Base-by-base conservation (phyloP, 164 flowering plant genomes). In the Berberis vulgaris region DNA sequence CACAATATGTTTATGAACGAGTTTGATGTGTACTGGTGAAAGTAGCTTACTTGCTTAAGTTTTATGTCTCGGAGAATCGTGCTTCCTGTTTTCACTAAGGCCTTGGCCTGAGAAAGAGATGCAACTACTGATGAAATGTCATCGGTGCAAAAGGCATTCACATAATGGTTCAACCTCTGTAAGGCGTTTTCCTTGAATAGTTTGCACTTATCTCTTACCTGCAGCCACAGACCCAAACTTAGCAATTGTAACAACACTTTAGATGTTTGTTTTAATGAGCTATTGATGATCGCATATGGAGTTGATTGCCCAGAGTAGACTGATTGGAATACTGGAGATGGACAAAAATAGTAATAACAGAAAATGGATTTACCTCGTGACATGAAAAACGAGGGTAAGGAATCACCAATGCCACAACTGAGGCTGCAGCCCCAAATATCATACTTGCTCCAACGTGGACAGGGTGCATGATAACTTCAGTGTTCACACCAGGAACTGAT, bases 301-400 rank as follows among this genome's bases (percentile, higher is more conserved):
- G 26, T 26, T 26, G 26, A 26, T 26, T 26, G 26, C 26, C 26
- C 26, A 26, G 26, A 26, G 26, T 26, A 26, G 26, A 26, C 26
- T 26, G 26, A 26, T 26, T 26, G 26, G 26, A 26, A 26, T 26
- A 26, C 26, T 26, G 26, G 26, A 26, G 26, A 26, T 26, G 26
- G 26, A 26, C 26, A 26, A 26, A 26, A 2, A 4, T 2, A 10
- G 10, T 13, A 43, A 41, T 7, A 45, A 38, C 0, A 45, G 41
- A 54, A 5, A 38, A 10, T 4, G 2, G 10, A 10, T 5, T 43
- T 76, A 89, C 98, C 96, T 87, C 78, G 43, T 4, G 64, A 66
- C 49, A 67, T 26, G 91, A 95, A 12, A 89, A 73, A 38, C 79
- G 71, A 43, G 96, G 98, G 61, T 55, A 84, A 0, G 98, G 98